A percentile compares a stretch with the other conserved stretches of the same genome.
phyloP scores from a whole-genome alignment of 495 filamentous ascomycete species.

The Penicillium herquei region DNA sequence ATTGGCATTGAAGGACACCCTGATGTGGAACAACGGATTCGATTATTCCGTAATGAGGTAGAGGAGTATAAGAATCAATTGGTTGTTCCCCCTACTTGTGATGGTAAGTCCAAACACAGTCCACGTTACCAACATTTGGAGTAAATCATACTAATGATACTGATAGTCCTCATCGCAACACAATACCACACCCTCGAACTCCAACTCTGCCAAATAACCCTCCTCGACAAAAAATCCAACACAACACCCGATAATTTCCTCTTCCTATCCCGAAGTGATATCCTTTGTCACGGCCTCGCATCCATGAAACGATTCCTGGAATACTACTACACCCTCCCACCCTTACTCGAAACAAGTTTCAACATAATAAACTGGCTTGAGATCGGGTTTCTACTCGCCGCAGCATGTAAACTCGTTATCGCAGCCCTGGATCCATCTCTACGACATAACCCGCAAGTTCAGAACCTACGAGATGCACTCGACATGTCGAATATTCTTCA shows the following conservation, averaged over 20 bases:
- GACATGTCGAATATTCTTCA: slow-evolving; percentile 6
- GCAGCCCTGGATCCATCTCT: slow-evolving; percentile 16
- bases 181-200: slow-evolving; percentile 13
- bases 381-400: slow-evolving; percentile 14
- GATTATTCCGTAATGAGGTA: slow-evolving; percentile 9
- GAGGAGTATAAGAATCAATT: slow-evolving; percentile 15
- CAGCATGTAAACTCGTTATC: slow-evolving; percentile 16
- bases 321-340: slow-evolving; percentile 7
- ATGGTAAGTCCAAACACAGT: neutral
- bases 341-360: slow-evolving; percentile 5
- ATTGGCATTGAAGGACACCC: slow-evolving; percentile 3
- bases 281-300: slow-evolving; percentile 14
- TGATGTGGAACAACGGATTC: slow-evolving; percentile 12
- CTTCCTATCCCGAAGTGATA: slow-evolving; percentile 2
- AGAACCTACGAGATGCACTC: slow-evolving; percentile 7
- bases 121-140: neutral
- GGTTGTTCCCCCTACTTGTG: slow-evolving; percentile 6
- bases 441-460: slow-evolving; percentile 12
- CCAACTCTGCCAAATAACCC: slow-evolving; percentile 15
- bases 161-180: slow-evolving; percentile 6
- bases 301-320: slow-evolving; percentile 14
- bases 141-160: neutral
- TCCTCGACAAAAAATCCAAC: slow-evolving; percentile 9
- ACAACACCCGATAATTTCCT: slow-evolving; percentile 1
- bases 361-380: slow-evolving; percentile 13